A percentile compares a stretch with the other conserved stretches of the same genome.
These are phyloP conservation scores for Globisporangium cystogenes DNA, from an alignment of 352 stramenopile species.

Conservation along the genomic window DNA sequence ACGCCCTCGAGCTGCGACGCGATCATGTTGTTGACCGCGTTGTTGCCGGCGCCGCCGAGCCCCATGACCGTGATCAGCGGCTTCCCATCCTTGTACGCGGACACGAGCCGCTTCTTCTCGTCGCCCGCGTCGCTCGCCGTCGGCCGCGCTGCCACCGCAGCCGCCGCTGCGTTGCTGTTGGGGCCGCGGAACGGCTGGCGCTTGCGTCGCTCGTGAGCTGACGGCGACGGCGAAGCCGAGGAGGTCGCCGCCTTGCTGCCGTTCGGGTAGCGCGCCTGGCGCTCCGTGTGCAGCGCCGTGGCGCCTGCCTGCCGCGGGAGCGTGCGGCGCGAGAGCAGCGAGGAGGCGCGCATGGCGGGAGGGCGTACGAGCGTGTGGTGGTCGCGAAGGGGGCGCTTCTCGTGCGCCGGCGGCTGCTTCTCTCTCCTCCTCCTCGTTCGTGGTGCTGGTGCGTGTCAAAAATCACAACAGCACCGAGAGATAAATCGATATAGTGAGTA, in stretches of 20 bases:
- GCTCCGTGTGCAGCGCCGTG: constrained; percentile 12
- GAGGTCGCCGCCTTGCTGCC: neutral
- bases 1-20: constrained; percentile 87
- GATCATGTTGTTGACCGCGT: constrained; percentile 90
- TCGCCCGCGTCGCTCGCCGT: constrained; percentile 11
- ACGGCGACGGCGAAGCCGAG: neutral
- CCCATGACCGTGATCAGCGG: constrained; percentile 85
- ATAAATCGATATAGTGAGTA: neutral
- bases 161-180: neutral
- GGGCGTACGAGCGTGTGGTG: too few species aligned
- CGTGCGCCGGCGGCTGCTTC: neutral
- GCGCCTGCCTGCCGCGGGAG: constrained; percentile 3
- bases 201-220: constrained; percentile 14
- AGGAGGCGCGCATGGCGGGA: constrained; percentile 5
- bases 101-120: constrained; percentile 37
- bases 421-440: neutral
- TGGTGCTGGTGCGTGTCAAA: neutral
- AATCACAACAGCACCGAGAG: neutral
- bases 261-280: constrained; percentile 9
- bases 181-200: constrained; percentile 9
- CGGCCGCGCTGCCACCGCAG: too few species aligned
- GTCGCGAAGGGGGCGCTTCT: too few species aligned
- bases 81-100: constrained; percentile 76
- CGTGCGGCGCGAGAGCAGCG: constrained; percentile 12
- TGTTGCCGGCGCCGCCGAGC: constrained; percentile 76